A percentile compares a stretch with the other conserved stretches of the same genome.
Conservation (phyloP, 768 basidiomycete genomes). For the Macrolepiota albuminosa region DNA sequence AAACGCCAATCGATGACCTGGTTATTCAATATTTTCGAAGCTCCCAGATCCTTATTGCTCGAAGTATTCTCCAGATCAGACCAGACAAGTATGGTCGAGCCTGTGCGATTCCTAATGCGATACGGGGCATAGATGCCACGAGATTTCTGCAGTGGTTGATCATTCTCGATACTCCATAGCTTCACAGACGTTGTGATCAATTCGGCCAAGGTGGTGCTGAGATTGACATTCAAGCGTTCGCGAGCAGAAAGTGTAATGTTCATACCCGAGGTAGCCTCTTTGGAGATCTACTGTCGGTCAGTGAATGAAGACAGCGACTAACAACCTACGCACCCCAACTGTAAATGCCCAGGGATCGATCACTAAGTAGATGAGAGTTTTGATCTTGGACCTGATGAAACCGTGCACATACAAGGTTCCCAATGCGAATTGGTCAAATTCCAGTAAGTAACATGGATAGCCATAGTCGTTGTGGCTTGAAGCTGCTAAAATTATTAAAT, state of each 20-base stretch:
- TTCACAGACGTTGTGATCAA: conserved; percentile 69
- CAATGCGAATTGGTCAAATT: conserved; percentile 97
- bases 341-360: conserved; percentile 96
- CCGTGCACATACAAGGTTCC: conserved; percentile 71
- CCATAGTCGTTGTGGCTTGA: conserved; percentile 76
- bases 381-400: background rate
- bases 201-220: conserved; percentile 89
- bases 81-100: conserved; percentile 81
- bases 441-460: conserved; percentile 89
- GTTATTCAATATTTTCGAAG: conserved; percentile 65
- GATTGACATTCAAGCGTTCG: conserved; percentile 85
- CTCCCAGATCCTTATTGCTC: conserved; percentile 40
- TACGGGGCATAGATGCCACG: conserved; percentile 93
- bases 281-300: conserved; percentile 39
- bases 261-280: conserved; percentile 49
- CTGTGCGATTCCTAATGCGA: conserved; percentile 86
- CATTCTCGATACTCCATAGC: conserved; percentile 71
- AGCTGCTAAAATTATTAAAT: conserved; percentile 43
- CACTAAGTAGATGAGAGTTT: conserved; percentile 40
- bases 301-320: background rate
- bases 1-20: conserved; percentile 91
- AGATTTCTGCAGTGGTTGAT: conserved; percentile 64
- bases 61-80: conserved; percentile 64
- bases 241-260: conserved; percentile 63
- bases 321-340: conserved; percentile 42